A percentile compares a stretch with the other conserved stretches of the same genome.
phyloP scores from a whole-genome alignment of 2,329 filamentous ascomycete genomes.

The Aspergillus felis region DNA sequence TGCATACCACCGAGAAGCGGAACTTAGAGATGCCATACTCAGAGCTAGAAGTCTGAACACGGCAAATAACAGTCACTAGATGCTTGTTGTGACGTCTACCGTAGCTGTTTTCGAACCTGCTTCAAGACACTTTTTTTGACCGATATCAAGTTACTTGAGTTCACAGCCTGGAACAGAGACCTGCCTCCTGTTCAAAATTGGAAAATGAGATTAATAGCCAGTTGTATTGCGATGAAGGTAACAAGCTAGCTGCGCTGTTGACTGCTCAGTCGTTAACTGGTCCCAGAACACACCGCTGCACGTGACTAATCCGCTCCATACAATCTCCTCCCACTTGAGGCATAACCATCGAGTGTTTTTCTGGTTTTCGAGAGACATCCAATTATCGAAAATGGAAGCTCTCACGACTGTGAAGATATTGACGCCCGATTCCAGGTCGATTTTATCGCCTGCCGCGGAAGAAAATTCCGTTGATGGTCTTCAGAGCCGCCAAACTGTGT shows the following conservation, averaged over 20 bases:
- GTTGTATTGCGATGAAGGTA: background rate
- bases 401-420: constrained; percentile 38
- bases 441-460: constrained; percentile 15
- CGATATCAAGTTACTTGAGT: background rate
- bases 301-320: constrained; percentile 25
- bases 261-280: background rate
- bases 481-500: constrained; percentile 8
- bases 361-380: background rate
- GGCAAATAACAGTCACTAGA: background rate
- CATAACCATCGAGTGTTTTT: background rate
- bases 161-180: background rate
- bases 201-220: background rate
- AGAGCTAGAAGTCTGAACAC: constrained; percentile 4
- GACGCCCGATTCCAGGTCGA: constrained; percentile 18
- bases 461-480: constrained; percentile 3
- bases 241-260: background rate
- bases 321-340: constrained; percentile 14
- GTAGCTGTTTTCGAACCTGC: background rate
- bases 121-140: background rate
- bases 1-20: constrained; percentile 16
- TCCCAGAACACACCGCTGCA: constrained; percentile 17
- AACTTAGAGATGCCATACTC: constrained; percentile 12
- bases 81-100: background rate
- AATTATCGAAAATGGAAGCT: constrained; percentile 30
- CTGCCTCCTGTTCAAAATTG: background rate